Percentiles rank a stretch among this genome's conserved stretches.
These are phyloP conservation scores for Goniomonas avonlea DNA, from an alignment of 78 protist species.

Conservation along the genomic window DNA sequence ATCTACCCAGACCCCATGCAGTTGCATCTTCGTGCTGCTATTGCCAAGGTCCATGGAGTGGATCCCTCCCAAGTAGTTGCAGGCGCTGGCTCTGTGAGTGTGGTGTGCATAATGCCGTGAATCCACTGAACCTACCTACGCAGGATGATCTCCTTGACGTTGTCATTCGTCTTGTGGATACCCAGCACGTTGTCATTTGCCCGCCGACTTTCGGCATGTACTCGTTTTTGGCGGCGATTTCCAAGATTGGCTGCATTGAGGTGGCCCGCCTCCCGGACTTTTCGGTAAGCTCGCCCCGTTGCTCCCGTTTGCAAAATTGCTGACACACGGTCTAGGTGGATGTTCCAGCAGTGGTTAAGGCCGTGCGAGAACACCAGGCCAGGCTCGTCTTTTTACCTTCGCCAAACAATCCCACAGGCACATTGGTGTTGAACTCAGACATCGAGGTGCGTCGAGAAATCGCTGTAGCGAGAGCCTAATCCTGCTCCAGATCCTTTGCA, in stretches of 20 bases:
- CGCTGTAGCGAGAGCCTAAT: too few species aligned
- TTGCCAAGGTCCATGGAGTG: constrained; percentile 8
- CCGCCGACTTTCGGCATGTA: constrained; percentile 41
- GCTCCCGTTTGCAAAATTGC: too few species aligned
- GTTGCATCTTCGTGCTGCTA: not conserved
- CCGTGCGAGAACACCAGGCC: too few species aligned
- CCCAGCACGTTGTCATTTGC: not conserved
- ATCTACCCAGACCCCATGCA: constrained; percentile 37
- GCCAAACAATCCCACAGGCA: constrained; percentile 45
- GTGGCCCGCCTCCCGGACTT: constrained; percentile 15
- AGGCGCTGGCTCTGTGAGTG: not conserved
- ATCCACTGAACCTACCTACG: not conserved
- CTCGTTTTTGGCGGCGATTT: constrained; percentile 4
- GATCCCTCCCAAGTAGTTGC: not conserved
- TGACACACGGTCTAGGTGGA: too few species aligned
- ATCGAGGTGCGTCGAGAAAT: too few species aligned
- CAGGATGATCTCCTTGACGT: constrained; percentile 36
- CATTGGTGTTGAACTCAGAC: constrained; percentile 2
- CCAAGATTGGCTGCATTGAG: not conserved
- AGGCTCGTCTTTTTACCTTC: constrained; percentile 1
- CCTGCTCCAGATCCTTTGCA: not conserved
- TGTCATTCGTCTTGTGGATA: not conserved
- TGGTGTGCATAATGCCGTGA: not conserved
- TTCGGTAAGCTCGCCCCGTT: too few species aligned
- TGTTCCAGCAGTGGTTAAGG: too few species aligned